Base-by-base conservation (phyloP, 1,284 basidiomycete genomes). In the Cryptococcus deneoformans region DNA sequence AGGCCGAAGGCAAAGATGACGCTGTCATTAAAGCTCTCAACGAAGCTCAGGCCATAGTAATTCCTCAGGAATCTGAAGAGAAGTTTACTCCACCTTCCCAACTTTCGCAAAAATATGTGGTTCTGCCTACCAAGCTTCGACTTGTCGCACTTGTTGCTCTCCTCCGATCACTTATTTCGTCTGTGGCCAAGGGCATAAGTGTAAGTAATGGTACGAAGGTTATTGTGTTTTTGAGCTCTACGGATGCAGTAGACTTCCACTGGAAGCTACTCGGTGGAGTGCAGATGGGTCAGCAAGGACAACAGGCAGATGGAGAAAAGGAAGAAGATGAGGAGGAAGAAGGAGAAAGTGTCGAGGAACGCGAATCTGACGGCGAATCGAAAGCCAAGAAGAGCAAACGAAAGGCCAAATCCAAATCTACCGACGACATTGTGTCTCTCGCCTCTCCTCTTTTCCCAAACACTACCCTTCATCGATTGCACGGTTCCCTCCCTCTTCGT, bases 221-320 rank as follows among this genome's bases (percentile, higher is more conserved):
- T 46, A 92, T 99, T 53, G 92, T 99, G 5, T 99, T 99, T 77
- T 80, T 99, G 59, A 93, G 89, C 67, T 98, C 93, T 67, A 99
- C 93, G 2, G 94, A 98, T 75, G 92, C 92, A 1, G 96, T 99
- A 38, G 95, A 99, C 75, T 98, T 93, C 72, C 92, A 97, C 73
- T 99, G 91, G 89, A 84, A 84, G 49, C 81, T 97, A n/a, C 79
- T 99, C 0, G 89, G 88, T 1, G 85, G 86, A 1, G 82, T 89
- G 20, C 75, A 78, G 8, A 95, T 98, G 90, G 84, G 82, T 9
- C 20, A 47, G 34, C n/a, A 29, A 10, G 80, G 71, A 1, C 68
- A 72, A 39, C 69, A 46, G 8, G 77, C 75, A 9, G 42, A 67
- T 10, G 75, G 68, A 0, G 69, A 70, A 3, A 62, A 67, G n/a